Percentiles rank a stretch among this genome's conserved stretches.
phyloP scores from a whole-genome alignment of 305 asterid species.

The Withania somnifera region DNA sequence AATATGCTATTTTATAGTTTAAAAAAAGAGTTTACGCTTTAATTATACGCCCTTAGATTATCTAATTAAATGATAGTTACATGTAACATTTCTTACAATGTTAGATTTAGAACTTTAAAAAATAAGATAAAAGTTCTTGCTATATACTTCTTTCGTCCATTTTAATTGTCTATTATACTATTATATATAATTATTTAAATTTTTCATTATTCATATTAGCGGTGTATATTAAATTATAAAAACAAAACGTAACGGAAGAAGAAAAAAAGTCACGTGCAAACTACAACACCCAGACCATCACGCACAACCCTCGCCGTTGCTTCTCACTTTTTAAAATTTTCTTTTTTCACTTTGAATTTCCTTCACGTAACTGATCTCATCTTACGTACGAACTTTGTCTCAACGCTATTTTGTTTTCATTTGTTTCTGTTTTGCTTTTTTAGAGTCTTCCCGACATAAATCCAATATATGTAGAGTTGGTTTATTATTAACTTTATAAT shows the following conservation, averaged over 20 bases:
- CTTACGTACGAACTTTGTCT: neutral
- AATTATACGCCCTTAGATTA: too few species aligned
- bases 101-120: neutral
- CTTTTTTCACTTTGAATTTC: neutral
- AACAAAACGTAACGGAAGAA: slow-evolving; percentile 5
- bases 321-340: neutral
- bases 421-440: neutral
- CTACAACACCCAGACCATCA: neutral
- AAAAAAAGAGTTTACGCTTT: too few species aligned
- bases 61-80: too few species aligned
- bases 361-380: slow-evolving; percentile 14
- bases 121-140: too few species aligned
- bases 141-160: too few species aligned
- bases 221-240: neutral
- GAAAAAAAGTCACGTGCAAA: slow-evolving; percentile 11
- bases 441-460: neutral
- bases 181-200: too few species aligned
- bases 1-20: too few species aligned
- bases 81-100: neutral
- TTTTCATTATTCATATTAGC: neutral
- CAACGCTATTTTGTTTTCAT: neutral
- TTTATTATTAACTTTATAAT: neutral
- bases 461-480: too few species aligned
- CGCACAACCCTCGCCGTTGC: neutral
- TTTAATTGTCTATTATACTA: too few species aligned